Evolutionary conservation across 805 yeast genomes (phyloP).

Genomic region (Candida morakotiae): DNA sequence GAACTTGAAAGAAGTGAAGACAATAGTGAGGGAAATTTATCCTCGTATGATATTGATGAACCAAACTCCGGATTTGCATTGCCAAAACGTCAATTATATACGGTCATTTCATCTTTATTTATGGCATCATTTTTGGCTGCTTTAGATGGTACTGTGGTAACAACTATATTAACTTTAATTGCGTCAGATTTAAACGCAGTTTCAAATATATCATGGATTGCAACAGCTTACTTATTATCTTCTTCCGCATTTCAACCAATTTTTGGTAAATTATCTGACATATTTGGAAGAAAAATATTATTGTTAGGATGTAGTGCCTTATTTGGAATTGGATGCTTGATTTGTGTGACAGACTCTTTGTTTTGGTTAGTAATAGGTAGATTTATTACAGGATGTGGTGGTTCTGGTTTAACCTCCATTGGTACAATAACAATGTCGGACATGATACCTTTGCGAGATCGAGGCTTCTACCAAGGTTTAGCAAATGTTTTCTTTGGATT

Average conservation of each 20-base stretch:
- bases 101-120: slow-evolving; percentile 28
- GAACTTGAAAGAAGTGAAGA: too few relatives aligned
- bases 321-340: slow-evolving; percentile 53
- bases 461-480: slow-evolving; percentile 82
- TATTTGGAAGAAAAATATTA: slow-evolving; percentile 60
- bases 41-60: slow-evolving; percentile 8
- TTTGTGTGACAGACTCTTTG: slow-evolving; percentile 52
- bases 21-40: slow-evolving; percentile 1
- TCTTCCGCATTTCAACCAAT: slow-evolving; percentile 73
- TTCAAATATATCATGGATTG: slow-evolving; percentile 67
- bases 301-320: slow-evolving; percentile 48
- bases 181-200: slow-evolving; percentile 67
- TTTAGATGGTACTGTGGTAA: slow-evolving; percentile 62
- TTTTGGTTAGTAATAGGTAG: slow-evolving; percentile 52
- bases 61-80: slow-evolving; percentile 23
- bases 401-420: slow-evolving; percentile 80
- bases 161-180: slow-evolving; percentile 60
- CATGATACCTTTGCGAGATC: slow-evolving; percentile 65
- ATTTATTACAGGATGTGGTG: slow-evolving; percentile 82
- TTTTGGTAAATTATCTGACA: slow-evolving; percentile 67
- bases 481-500: slow-evolving; percentile 72
- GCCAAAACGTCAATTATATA: slow-evolving; percentile 25
- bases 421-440: slow-evolving; percentile 76
- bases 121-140: slow-evolving; percentile 55
- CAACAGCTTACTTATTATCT: slow-evolving; percentile 63